Evolutionary conservation across 2,329 filamentous ascomycete genomes (phyloP).

Genomic region (Chaetomiaceae sp.): DNA sequence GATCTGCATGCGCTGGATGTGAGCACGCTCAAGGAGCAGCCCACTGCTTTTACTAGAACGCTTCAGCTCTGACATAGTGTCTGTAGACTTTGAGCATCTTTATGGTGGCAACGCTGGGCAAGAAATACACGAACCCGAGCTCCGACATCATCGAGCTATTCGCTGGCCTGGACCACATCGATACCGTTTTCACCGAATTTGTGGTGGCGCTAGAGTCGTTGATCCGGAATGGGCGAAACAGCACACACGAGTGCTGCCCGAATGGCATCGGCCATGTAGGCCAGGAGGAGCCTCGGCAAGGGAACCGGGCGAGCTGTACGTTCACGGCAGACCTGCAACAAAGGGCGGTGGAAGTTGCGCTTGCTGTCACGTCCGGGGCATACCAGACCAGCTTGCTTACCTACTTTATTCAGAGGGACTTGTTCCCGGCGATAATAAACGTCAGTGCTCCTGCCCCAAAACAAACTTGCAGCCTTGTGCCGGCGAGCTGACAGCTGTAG

Average conservation of each 20-base stretch:
- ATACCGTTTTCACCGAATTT: slow-evolving; percentile 82
- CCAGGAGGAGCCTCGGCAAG: slow-evolving; percentile 7
- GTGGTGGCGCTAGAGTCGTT: slow-evolving; percentile 76
- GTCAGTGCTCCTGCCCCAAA: slow-evolving; percentile 46
- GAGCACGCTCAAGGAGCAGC: slow-evolving; percentile 33
- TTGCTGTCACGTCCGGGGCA: slow-evolving; percentile 85
- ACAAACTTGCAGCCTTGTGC: no score
- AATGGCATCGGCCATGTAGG: slow-evolving; percentile 17
- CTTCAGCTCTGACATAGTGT: not conserved
- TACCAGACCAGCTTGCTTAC: slow-evolving; percentile 92
- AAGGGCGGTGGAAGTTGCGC: slow-evolving; percentile 74
- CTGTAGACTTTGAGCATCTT: slow-evolving; percentile 82
- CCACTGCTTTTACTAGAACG: no score
- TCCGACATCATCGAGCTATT: slow-evolving; percentile 90
- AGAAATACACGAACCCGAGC: slow-evolving; percentile 91
- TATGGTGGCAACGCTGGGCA: slow-evolving; percentile 73
- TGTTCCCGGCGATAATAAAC: slow-evolving; percentile 95
- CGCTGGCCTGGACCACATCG: slow-evolving; percentile 83
- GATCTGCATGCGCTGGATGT: slow-evolving; percentile 85
- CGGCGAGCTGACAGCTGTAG: slow-evolving; percentile 31
- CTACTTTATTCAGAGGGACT: slow-evolving; percentile 89
- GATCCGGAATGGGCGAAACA: slow-evolving; percentile 67
- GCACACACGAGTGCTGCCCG: slow-evolving; percentile 16
- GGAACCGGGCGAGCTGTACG: slow-evolving; percentile 13
- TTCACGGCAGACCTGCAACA: slow-evolving; percentile 61